phyloP scores from a whole-genome alignment of 192 early-diverging fungal species.

The Rhizophagus clarus region DNA sequence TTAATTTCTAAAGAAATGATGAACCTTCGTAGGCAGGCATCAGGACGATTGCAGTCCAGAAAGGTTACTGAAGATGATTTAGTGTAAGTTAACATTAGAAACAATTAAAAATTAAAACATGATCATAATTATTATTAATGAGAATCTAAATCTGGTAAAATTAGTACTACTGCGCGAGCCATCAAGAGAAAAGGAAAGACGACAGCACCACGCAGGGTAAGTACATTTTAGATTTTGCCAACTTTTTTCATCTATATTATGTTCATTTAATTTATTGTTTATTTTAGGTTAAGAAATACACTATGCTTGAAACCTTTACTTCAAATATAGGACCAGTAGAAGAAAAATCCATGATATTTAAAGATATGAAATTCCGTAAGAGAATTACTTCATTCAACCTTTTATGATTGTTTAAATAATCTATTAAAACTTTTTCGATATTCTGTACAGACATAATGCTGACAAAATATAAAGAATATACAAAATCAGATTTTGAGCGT shows the following conservation, averaged over 20 bases:
- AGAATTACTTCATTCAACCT: background rate
- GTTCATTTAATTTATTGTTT: background rate
- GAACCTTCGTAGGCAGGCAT: conserved; percentile 17
- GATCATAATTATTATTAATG: too few relatives aligned
- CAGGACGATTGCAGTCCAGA: conserved; percentile 6
- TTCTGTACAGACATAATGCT: conserved; percentile 13
- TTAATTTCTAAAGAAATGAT: conserved; percentile 27
- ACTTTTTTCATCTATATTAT: background rate
- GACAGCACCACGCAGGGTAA: background rate
- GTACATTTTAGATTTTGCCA: background rate
- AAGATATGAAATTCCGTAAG: conserved; percentile 62
- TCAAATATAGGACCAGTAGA: conserved; percentile 29
- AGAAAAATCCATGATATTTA: conserved; percentile 56
- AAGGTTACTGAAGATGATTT: conserved; percentile 26
- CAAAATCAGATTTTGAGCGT: conserved; percentile 61
- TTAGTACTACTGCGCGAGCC: background rate
- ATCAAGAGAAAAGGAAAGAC: background rate
- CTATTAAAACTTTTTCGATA: background rate
- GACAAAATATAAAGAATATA: conserved; percentile 32
- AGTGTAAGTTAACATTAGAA: background rate
- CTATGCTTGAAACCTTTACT: conserved; percentile 1
- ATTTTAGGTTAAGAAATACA: background rate
- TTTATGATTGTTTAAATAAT: background rate
- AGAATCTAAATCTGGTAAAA: background rate
- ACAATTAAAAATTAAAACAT: too few relatives aligned